These are phyloP conservation scores for Vachellia pachyceras DNA, from an alignment of 306 rosid genomes.

Conservation along the genomic window DNA sequence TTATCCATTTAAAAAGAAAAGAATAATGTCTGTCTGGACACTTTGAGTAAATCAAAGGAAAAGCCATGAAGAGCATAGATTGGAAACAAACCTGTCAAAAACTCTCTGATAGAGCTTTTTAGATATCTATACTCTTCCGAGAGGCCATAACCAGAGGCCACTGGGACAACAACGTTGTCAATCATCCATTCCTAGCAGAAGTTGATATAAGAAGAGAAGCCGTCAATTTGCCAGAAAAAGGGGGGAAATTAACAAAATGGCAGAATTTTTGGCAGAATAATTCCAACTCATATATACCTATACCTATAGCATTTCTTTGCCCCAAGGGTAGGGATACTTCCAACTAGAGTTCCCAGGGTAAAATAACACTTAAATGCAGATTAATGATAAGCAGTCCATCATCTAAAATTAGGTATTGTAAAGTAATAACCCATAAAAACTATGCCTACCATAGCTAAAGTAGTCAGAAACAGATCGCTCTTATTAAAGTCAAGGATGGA, in stretches of 20 bases:
- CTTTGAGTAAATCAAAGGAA: neutral
- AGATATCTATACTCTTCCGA: constrained; percentile 80
- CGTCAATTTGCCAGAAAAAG: neutral
- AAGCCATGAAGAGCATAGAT: neutral
- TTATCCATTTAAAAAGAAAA: too few relatives aligned
- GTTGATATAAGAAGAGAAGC: constrained; percentile 19
- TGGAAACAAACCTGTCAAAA: constrained; percentile 70
- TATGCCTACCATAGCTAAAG: constrained; percentile 63
- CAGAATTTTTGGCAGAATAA: neutral
- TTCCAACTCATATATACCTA: neutral
- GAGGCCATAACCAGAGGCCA: constrained; percentile 81
- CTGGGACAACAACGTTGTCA: constrained; percentile 83
- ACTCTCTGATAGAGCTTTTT: constrained; percentile 76
- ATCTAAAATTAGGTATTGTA: neutral
- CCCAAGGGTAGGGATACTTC: neutral
- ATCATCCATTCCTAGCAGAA: constrained; percentile 80
- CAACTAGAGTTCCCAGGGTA: neutral
- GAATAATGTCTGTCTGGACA: too few relatives aligned
- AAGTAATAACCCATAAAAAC: constrained; percentile 13
- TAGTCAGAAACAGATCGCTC: constrained; percentile 55
- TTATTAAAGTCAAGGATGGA: constrained; percentile 89
- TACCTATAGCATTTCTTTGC: constrained; percentile 12
- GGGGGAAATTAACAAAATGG: neutral
- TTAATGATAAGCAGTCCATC: neutral
- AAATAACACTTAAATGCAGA: constrained; percentile 11